Evolutionary conservation across 164 flowering plant genomes (phyloP), one percentile per base, ranked within the genome.

Genomic region (Magnolia sinica): DNA sequence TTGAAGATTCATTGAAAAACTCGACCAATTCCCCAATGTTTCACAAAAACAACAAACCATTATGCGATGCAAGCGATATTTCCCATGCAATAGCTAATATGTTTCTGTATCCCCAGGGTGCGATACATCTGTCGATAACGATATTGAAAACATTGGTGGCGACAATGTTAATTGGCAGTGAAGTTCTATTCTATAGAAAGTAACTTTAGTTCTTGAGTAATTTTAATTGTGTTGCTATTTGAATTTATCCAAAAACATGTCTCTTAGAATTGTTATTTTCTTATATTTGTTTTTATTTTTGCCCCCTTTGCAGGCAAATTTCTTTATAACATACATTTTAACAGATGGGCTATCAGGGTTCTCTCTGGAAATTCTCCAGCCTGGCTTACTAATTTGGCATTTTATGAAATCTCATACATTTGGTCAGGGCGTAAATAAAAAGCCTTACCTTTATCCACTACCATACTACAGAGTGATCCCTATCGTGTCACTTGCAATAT

Each of bases 311-410:
- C 89, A 95, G 97, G 97, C 90, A 73, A 96, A 95, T 84, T 95
- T 95, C 85, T 95, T 95, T 75, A 85, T 89, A 81, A 92, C 98
- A 64, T 95, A 92, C 80, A 89, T 92, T 75, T 83, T 94, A 84
- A 87, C 94, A 20, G 88, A 87, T 85, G 97, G 96, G 61, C 80
- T 92, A 45, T 87, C 97, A 8, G 96, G 95, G 66, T 95, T 92
- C 82, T 91, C 94, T 31, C 77, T 95, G 80, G 98, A 92, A 85
- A 84, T 87, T 81, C 92, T 94, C 77, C 96, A 91, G 84, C 88
- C 89, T 67, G 92, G 92, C 45, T 76, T 95, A 77, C 85, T 95
- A 7, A 50, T 81, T 64, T 91, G 87, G 97, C 88, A 91, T 80
- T 52, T 77, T 55, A 68, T 91, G 10, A 86, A 79, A 70, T 83